Evolutionary conservation across 495 filamentous ascomycete genomes (phyloP).

Genomic region (Pyrenula massariospora): DNA sequence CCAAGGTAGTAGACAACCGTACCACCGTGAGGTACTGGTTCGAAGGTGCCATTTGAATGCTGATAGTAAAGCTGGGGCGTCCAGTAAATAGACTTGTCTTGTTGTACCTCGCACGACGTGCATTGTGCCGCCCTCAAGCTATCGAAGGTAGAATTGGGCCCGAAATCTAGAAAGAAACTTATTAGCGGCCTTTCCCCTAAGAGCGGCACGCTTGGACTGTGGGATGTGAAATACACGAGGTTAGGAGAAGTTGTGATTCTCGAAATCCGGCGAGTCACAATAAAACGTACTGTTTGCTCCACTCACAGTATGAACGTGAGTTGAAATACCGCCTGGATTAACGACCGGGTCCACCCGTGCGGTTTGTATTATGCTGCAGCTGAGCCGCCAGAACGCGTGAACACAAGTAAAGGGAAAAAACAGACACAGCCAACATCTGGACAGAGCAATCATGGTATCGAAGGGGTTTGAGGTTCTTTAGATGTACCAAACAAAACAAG

Average conservation of each 20-base stretch:
- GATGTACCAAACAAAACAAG: too few relatives aligned
- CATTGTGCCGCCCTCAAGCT: slow-evolving; percentile 42
- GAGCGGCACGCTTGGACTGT: too few relatives aligned
- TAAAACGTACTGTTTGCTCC: slow-evolving; percentile 16
- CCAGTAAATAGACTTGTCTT: slow-evolving; percentile 65
- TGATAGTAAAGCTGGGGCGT: slow-evolving; percentile 53
- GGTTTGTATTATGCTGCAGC: slow-evolving; percentile 20
- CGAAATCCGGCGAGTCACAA: too few relatives aligned
- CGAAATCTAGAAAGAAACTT: slow-evolving; percentile 29
- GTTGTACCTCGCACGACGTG: slow-evolving; percentile 49
- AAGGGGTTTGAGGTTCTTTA: too few relatives aligned
- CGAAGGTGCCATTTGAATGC: slow-evolving; percentile 29
- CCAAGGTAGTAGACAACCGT: slow-evolving; percentile 31
- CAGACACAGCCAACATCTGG: background rate
- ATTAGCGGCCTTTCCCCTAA: background rate
- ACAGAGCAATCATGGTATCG: too few relatives aligned
- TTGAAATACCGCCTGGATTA: slow-evolving; percentile 11
- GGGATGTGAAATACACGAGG: too few relatives aligned
- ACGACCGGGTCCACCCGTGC: slow-evolving; percentile 24
- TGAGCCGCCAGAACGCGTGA: slow-evolving; percentile 22
- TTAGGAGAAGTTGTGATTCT: too few relatives aligned
- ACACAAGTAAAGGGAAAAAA: slow-evolving; percentile 1
- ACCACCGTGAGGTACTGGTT: slow-evolving; percentile 26
- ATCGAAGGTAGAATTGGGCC: slow-evolving; percentile 26
- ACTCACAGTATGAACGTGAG: slow-evolving; percentile 21